These are phyloP conservation scores for Dactylellina leptospora DNA, from an alignment of 2,329 filamentous ascomycete species.

Conservation along the genomic window DNA sequence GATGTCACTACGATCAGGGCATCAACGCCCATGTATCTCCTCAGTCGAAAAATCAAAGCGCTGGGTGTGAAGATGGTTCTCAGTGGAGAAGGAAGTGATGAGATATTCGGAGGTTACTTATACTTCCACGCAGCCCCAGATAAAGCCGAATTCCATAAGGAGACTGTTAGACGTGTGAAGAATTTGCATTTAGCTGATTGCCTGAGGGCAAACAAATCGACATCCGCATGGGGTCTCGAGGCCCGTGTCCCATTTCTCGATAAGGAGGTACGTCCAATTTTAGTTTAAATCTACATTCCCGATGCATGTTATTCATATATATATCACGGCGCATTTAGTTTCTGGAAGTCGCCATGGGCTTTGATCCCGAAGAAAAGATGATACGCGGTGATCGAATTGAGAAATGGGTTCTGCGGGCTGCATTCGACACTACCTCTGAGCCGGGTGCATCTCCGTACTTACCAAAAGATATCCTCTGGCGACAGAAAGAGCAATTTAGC, in stretches of 20 bases:
- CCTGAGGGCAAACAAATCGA: constrained; percentile 98
- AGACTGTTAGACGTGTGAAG: constrained; percentile 93
- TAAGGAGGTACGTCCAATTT: constrained; percentile 72
- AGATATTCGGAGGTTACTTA: constrained; percentile 97
- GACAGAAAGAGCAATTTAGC: constrained; percentile 99
- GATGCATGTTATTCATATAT: neutral
- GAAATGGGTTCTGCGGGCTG: constrained; percentile 98
- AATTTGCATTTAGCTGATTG: constrained; percentile 97
- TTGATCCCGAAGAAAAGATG: constrained; percentile 95
- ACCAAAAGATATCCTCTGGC: constrained; percentile 94
- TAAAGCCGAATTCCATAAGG: constrained; percentile 91
- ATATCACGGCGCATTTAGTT: constrained; percentile 71
- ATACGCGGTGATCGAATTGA: constrained; percentile 88
- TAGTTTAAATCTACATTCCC: neutral
- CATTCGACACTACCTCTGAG: constrained; percentile 91
- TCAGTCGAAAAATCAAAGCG: constrained; percentile 98
- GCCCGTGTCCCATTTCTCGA: constrained; percentile 97
- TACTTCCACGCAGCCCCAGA: constrained; percentile 97
- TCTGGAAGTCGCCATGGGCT: constrained; percentile 89
- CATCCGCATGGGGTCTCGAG: constrained; percentile 96
- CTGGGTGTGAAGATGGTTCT: constrained; percentile 99
- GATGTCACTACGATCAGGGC: constrained; percentile 98
- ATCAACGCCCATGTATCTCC: constrained; percentile 97
- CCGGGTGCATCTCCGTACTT: constrained; percentile 83
- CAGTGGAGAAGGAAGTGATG: constrained; percentile 93